phyloP scores from a whole-genome alignment of 306 rosid species.

The Trifolium dubium region DNA sequence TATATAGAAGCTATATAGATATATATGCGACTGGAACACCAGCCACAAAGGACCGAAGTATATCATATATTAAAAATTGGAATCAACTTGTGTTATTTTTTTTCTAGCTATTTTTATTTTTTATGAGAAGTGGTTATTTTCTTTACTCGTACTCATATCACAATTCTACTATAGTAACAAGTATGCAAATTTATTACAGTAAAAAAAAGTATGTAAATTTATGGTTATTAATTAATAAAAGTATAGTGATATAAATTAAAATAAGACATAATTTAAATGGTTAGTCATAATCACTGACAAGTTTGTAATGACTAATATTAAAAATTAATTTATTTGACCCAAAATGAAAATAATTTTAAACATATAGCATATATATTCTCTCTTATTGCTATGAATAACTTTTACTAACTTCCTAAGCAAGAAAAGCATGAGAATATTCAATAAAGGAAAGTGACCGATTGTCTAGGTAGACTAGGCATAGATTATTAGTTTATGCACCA shows the following conservation, averaged over 20 bases:
- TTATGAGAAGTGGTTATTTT: too few species aligned
- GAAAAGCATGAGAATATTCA: conserved; percentile 10
- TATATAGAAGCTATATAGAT: background rate
- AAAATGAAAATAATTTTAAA: background rate
- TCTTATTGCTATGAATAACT: background rate
- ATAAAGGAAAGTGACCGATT: background rate
- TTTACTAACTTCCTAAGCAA: background rate
- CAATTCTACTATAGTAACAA: background rate
- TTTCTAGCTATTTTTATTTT: too few species aligned
- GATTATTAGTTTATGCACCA: background rate
- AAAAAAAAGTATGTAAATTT: background rate
- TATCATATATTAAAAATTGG: too few species aligned
- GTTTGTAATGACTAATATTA: background rate
- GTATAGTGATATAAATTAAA: background rate
- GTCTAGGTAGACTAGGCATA: background rate
- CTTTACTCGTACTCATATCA: background rate
- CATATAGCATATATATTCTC: background rate
- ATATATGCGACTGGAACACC: background rate
- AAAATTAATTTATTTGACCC: background rate
- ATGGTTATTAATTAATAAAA: background rate
- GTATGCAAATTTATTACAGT: too few species aligned
- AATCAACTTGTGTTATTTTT: too few species aligned
- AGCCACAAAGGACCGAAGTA: background rate
- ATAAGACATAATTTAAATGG: background rate
- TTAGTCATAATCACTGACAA: background rate